Evolutionary conservation across 2,329 filamentous ascomycete species (phyloP), one percentile per base, ranked within the genome.

Genomic region (Pseudopithomyces chartarum): DNA sequence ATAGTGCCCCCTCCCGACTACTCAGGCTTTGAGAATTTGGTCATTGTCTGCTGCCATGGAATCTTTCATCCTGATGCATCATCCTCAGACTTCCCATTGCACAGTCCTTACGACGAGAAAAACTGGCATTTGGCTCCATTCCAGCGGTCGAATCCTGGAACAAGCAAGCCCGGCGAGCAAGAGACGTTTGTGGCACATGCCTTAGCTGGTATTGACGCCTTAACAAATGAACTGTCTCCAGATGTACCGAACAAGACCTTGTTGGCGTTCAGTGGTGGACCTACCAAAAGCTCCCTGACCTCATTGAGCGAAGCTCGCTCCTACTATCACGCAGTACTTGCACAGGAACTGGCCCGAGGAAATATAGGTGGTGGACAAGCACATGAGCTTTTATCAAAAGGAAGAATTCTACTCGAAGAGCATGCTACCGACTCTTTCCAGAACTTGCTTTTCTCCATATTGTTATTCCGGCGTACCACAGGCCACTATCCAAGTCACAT

Each of bases 41-140:
- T 96, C 50, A 78, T 96, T 46, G 89, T 96, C 49, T 95, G 91
- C 79, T 93, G 92, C 73, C 92, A 96, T 76, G 90, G 87, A 26
- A 91, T 94, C 56, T 96, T 90, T 82, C 61, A 70, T 15, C 71
- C 73, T 11, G 66, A 71, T 56, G 64, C 63, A 8, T 61, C 64
- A 3, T 57, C 57, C 20, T 44, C 67, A 3, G 58, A 65, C 49
- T 70, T 76, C 33, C 64, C 69, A 2, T 58, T 71, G 6, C 52
- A 68, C 33, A 68, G 65, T 38, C 71, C 73, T 39, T 62, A 70
- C 39, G 54, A 69, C n/a, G 77, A 80, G 39, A 47, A 57, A n/a
- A 72, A 77, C 48, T 86, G 85, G 85, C 80, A 92, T 29, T 87
- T 96, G 15, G 88, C 91, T 51, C 79, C 83, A 32, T 96, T 95